A percentile compares a stretch with the other conserved stretches of the same genome.
Conservation (phyloP, 225 moss, liverwort and hornwort species). For the Ulota crispa region DNA sequence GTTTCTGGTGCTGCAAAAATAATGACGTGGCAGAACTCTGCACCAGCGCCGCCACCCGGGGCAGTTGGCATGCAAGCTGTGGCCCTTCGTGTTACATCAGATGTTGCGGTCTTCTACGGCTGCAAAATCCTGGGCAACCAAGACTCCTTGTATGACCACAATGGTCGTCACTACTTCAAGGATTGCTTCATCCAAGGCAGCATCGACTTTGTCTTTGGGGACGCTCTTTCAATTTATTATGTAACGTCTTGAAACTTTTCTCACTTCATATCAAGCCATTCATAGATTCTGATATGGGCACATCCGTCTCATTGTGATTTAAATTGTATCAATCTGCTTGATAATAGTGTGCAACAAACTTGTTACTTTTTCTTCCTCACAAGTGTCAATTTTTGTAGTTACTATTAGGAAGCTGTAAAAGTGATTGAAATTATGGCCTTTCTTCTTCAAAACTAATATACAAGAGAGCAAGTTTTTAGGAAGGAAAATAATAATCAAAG, state of each 20-base stretch:
- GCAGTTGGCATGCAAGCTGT: conserved; percentile 59
- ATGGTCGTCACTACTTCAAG: conserved; percentile 62
- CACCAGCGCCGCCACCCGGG: conserved; percentile 47
- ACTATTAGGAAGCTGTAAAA: background rate
- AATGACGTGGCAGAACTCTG: conserved; percentile 39
- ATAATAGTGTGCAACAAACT: background rate
- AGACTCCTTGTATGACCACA: conserved; percentile 60
- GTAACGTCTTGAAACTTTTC: conserved; percentile 13
- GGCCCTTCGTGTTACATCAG: conserved; percentile 51
- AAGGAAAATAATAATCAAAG: background rate
- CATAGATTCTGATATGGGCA: background rate
- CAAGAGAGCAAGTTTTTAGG: background rate
- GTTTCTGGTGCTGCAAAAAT: background rate
- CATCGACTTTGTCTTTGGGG: conserved; percentile 64
- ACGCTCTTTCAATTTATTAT: conserved; percentile 54
- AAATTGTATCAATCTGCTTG: background rate
- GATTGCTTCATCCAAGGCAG: conserved; percentile 62
- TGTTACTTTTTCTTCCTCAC: background rate
- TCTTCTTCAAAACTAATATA: background rate
- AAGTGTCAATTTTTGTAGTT: background rate
- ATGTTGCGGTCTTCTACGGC: conserved; percentile 47
- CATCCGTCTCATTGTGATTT: background rate
- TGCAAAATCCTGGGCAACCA: conserved; percentile 57
- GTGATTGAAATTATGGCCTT: background rate
- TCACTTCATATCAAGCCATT: background rate